Base-by-base conservation (phyloP, 2,329 filamentous ascomycete species). In the Ceratocystis smalleyi region DNA sequence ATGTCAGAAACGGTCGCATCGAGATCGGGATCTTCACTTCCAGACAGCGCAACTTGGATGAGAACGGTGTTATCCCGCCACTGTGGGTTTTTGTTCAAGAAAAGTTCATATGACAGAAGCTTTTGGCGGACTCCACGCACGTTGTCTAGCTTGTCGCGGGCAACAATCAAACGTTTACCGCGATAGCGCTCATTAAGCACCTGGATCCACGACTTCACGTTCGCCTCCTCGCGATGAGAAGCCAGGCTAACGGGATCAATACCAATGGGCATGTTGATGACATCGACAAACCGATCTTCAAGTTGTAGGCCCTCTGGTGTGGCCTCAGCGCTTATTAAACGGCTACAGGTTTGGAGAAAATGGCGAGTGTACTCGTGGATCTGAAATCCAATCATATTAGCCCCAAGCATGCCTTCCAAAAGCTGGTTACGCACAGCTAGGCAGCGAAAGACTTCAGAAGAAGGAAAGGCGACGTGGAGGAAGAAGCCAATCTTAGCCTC, bases 401-500 rank as follows among this genome's bases (percentile, higher is more conserved):
- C 89, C 8, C 92, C 92, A 0, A 97, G 83, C 79, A 97, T 92
- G 64, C 94, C 92, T 69, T 96, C 87, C 1, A 97, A 81, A 8
- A 97, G 81, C 74, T 96, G 83, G 69, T 88, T 91, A 66, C 92
- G 87, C 10, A 90, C 86, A 2, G 92, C 89, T 24, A 97, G 77
- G 73, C 92, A 97, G 59, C 92, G 84, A 76, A 97, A 97, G 1
- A 97, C 90, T 71, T 97, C 92, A 0, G 92, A 96, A 0, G 92
- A 96, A 0, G 92, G 92, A 74, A 97, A 97, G 0, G 92, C 91
- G 32, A 92, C 90, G 72, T 97, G 92, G 17, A 97, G 77, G 76
- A 96, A 97, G 77, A 97, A 94, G 10, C 92, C 92, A 70, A 97
- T 96, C 76, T 95, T 88, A 17, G 92, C 92, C 68, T 96, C 90